These are phyloP conservation scores for Solanum raphanifolium DNA, from an alignment of 257 asterid genomes.

Conservation along the genomic window DNA sequence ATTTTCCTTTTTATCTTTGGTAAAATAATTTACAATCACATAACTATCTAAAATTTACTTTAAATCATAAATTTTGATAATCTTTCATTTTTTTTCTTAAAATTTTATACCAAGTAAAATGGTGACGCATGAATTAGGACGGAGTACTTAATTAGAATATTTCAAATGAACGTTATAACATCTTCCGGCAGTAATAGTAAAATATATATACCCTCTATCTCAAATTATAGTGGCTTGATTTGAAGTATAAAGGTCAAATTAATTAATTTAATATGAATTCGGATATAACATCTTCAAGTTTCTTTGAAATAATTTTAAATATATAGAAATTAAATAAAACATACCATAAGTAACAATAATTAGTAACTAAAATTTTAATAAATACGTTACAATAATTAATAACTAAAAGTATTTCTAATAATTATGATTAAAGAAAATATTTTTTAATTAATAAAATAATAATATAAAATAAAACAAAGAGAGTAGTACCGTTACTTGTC, in stretches of 20 bases:
- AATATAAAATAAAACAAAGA: too few relatives aligned
- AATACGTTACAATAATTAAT: too few relatives aligned
- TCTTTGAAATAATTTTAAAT: background rate
- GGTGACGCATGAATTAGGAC: background rate
- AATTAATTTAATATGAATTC: background rate
- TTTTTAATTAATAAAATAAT: too few relatives aligned
- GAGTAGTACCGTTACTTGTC: too few relatives aligned
- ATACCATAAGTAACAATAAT: background rate
- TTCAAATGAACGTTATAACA: background rate
- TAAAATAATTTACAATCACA: background rate
- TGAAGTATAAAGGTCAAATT: background rate
- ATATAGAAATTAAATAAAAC: background rate
- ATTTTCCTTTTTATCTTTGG: background rate
- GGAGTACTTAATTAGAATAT: background rate
- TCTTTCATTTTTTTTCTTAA: background rate
- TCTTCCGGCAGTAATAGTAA: background rate
- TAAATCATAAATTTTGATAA: background rate
- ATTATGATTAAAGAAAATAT: too few relatives aligned
- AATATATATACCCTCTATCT: background rate
- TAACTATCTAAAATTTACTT: background rate
- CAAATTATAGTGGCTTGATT: background rate
- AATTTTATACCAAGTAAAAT: background rate
- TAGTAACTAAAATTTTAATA: too few relatives aligned
- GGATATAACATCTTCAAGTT: background rate
- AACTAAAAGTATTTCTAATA: too few relatives aligned